Conservation (phyloP, 2,329 filamentous ascomycete genomes). For the Fusarium anthophilum region DNA sequence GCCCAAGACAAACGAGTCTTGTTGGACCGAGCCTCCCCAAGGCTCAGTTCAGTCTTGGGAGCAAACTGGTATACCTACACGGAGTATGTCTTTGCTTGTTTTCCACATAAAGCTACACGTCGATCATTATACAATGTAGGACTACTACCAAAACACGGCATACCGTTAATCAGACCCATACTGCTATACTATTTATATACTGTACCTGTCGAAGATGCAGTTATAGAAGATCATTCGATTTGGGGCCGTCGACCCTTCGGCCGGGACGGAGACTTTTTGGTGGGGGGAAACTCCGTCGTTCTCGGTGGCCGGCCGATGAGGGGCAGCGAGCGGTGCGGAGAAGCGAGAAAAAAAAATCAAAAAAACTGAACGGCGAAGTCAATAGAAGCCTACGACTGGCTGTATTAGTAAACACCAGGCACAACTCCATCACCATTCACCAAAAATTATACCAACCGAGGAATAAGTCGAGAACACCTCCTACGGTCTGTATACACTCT, state of each 20-base stretch:
- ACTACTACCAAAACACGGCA: neutral
- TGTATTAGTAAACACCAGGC: constrained; percentile 32
- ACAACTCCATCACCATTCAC: constrained; percentile 31
- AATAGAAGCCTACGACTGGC: constrained; percentile 18
- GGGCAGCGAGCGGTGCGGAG: constrained; percentile 30
- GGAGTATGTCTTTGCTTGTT: neutral
- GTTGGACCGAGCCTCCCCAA: neutral
- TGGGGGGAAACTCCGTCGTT: constrained; percentile 18
- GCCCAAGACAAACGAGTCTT: neutral
- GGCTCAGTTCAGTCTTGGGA: neutral
- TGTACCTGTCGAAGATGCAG: neutral
- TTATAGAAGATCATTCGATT: neutral
- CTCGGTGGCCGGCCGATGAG: constrained; percentile 30
- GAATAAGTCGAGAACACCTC: neutral
- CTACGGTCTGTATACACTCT: neutral
- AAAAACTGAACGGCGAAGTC: constrained; percentile 9
- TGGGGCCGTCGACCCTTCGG: neutral
- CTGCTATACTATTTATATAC: neutral
- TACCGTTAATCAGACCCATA: neutral
- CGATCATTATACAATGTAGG: neutral
- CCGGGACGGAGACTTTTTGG: constrained; percentile 5
- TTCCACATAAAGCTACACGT: neutral
- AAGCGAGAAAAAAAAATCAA: constrained; percentile 8
- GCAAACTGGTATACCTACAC: neutral
- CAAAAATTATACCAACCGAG: constrained; percentile 14